These are phyloP conservation scores for Paecilomyces niveus DNA, from an alignment of 2,329 filamentous ascomycete species.

Conservation along the genomic window DNA sequence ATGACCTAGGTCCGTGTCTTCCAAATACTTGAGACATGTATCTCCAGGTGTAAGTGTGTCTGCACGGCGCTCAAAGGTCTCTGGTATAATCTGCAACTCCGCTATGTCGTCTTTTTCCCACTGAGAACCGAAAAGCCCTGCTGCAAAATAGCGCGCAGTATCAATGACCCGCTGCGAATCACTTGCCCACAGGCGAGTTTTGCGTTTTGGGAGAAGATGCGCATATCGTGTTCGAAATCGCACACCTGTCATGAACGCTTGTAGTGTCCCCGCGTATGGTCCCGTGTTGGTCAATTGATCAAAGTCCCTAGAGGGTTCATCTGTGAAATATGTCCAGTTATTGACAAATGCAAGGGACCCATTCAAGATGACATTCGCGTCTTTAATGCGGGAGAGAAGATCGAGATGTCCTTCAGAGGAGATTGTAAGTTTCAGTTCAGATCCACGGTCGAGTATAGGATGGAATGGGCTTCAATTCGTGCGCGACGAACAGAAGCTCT, in stretches of 20 bases:
- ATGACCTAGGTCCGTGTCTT: slow-evolving; percentile 38
- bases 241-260: slow-evolving; percentile 49
- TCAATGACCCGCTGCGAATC: slow-evolving; percentile 49
- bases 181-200: slow-evolving; percentile 49
- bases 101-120: slow-evolving; percentile 32
- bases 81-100: slow-evolving; percentile 47
- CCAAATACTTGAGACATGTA: slow-evolving; percentile 33
- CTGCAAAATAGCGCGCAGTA: slow-evolving; percentile 49
- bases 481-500: not conserved
- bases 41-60: slow-evolving; percentile 52
- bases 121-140: slow-evolving; percentile 49
- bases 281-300: slow-evolving; percentile 50
- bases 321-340: slow-evolving; percentile 49
- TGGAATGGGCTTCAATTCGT: slow-evolving; percentile 1
- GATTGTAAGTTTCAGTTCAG: not conserved
- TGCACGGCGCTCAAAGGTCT: slow-evolving; percentile 42
- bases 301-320: slow-evolving; percentile 37
- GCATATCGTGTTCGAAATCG: slow-evolving; percentile 48
- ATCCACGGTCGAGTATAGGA: not conserved
- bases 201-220: slow-evolving; percentile 33
- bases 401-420: slow-evolving; percentile 36
- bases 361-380: slow-evolving; percentile 33
- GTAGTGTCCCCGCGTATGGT: slow-evolving; percentile 49
- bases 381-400: slow-evolving; percentile 42
- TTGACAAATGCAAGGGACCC: slow-evolving; percentile 50